Evolutionary conservation across 2,329 filamentous ascomycete species (phyloP), one percentile per base, ranked within the genome.

Genomic region (Aphanocladium album): DNA sequence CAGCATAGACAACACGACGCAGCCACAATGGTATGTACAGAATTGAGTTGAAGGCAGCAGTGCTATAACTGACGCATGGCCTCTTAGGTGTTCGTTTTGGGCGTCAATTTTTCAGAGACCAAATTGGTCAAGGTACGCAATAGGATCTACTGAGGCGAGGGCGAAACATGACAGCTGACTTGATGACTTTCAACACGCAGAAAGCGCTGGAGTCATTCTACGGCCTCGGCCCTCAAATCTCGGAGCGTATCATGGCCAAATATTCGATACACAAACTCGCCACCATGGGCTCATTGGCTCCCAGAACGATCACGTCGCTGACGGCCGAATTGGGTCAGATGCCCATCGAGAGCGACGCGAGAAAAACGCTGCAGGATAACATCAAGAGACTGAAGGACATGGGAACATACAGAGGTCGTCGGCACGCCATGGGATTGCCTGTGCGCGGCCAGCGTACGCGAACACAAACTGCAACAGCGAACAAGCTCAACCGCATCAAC

Each of bases 351-450:
- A 96, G 89, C 74, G 93, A 98, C 69, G 81, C 96, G 65, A 81
- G 86, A 69, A 84, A 89, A 71, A 79, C 90, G 62, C 77, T 97
- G 41, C 83, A 88, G 69, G 91, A 96, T 54, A 95, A 98, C 70
- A 96, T 99, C 67, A 82, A 82, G 72, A 81, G 93, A 62, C 70
- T 99, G 74, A 90, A 89, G 72, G 93, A 97, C 69, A 97, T 96
- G 79, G 93, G 93, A 54, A 87, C 89, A 4, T 96, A 96, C 72
- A 82, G 95, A 57, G 95, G 95, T 65, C 87, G 90, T 73, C 81
- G 95, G 66, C 95, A 99, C 79, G 93, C 93, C 61, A 93, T 98
- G 89, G 86, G 88, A 63, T 77, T 98, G 77, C 95, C 95, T 4
- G 93, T 95, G 58, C 84, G 95, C 67, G 95, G 95, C 67, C 95